Conservation (phyloP, 2,329 filamentous ascomycete genomes). For the Hirsutella rhossiliensis region DNA sequence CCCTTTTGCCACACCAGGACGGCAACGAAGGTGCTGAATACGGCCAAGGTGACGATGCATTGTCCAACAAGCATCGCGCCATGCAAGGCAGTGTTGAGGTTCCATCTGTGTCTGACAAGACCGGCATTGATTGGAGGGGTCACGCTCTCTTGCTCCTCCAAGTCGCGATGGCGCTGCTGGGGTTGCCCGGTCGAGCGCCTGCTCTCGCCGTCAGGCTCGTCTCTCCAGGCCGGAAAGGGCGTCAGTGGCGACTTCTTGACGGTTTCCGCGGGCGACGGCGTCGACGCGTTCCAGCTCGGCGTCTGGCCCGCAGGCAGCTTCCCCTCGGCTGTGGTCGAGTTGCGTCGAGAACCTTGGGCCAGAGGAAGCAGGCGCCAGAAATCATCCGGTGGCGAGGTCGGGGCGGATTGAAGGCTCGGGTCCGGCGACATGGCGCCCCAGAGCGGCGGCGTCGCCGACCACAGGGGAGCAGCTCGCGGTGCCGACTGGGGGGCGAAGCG, state of each 20-base stretch:
- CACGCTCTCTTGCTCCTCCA: background rate
- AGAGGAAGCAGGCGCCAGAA: constrained; percentile 3
- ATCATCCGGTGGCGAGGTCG: background rate
- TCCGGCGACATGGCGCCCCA: background rate
- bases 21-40: background rate
- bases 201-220: constrained; percentile 2
- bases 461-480: background rate
- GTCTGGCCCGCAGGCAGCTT: background rate
- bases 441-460: background rate
- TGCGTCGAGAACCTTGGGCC: background rate
- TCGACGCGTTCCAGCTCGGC: constrained; percentile 1
- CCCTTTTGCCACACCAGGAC: background rate
- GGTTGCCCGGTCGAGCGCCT: background rate
- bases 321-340: background rate
- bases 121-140: background rate
- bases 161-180: background rate
- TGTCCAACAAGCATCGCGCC: constrained; percentile 1
- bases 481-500: background rate
- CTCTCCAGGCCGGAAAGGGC: constrained; percentile 14
- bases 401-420: background rate
- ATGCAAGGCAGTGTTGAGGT: background rate
- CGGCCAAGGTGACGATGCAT: background rate
- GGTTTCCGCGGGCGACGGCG: constrained; percentile 2
- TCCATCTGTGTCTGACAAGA: background rate
- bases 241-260: constrained; percentile 11